Evolutionary conservation across 2,329 filamentous ascomycete genomes (phyloP).

Genomic region (Cyphellophora attinorum): DNA sequence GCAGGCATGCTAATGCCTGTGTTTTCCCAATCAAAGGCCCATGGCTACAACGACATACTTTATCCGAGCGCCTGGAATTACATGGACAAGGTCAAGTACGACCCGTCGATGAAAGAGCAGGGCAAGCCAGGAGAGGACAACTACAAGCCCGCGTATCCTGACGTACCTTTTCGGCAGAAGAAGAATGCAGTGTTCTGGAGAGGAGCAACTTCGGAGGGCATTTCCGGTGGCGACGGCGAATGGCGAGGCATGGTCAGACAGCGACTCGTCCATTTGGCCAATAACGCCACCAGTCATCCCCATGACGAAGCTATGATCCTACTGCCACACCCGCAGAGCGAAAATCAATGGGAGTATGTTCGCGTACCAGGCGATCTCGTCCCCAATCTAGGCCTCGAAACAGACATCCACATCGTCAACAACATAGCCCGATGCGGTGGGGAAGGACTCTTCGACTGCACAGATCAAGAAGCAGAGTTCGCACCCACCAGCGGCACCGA

Average conservation of each 20-base stretch:
- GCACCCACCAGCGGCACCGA: slow-evolving; percentile 29
- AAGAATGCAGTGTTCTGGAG: slow-evolving; percentile 63
- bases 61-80: slow-evolving; percentile 60
- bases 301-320: slow-evolving; percentile 42
- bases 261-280: slow-evolving; percentile 61
- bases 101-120: slow-evolving; percentile 39
- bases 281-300: slow-evolving; percentile 41
- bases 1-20: slow-evolving; percentile 60
- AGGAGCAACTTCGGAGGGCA: slow-evolving; percentile 52
- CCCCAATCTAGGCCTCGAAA: slow-evolving; percentile 43
- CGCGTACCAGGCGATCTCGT: slow-evolving; percentile 32
- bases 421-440: slow-evolving; percentile 47
- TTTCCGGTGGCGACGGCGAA: slow-evolving; percentile 35
- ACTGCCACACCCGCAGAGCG: slow-evolving; percentile 29
- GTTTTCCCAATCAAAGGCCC: slow-evolving; percentile 65
- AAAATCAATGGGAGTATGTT: slow-evolving; percentile 37
- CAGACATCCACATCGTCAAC: slow-evolving; percentile 51
- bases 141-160: slow-evolving; percentile 28
- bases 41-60: slow-evolving; percentile 66
- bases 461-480: slow-evolving; percentile 44
- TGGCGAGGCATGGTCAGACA: slow-evolving; percentile 62
- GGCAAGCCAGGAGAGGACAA: slow-evolving; percentile 20
- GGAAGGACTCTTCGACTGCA: slow-evolving; percentile 37
- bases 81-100: slow-evolving; percentile 45
- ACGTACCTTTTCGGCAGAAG: slow-evolving; percentile 51